phyloP scores from a whole-genome alignment of 176 grass and related monocot species.

The Cenchrus americanus region DNA sequence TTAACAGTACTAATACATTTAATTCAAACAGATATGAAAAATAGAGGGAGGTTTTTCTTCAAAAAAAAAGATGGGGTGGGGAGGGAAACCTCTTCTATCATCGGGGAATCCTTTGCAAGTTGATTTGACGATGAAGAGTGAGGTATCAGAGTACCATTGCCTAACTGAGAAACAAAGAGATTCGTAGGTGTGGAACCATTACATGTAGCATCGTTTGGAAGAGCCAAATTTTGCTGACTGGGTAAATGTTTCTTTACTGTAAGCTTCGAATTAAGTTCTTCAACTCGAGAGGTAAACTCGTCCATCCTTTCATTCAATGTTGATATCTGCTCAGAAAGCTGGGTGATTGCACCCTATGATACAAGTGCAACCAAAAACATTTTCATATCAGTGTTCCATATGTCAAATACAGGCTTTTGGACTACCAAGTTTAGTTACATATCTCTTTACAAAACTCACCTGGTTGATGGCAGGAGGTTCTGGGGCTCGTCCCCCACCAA shows the following conservation, averaged over 20 bases:
- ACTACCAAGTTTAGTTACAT: slow-evolving; percentile 10
- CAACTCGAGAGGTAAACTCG: slow-evolving; percentile 87
- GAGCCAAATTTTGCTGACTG: slow-evolving; percentile 87
- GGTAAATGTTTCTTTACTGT: slow-evolving; percentile 59
- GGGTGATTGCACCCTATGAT: slow-evolving; percentile 71
- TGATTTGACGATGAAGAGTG: slow-evolving; percentile 74
- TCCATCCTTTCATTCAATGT: slow-evolving; percentile 96
- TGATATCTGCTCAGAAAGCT: slow-evolving; percentile 89
- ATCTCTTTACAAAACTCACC: slow-evolving; percentile 44
- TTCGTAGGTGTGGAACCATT: slow-evolving; percentile 90
- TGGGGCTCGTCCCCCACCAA: slow-evolving; percentile 50
- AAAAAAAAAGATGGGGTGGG: neutral
- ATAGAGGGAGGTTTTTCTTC: neutral
- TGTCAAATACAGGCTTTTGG: slow-evolving; percentile 15
- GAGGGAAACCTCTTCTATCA: slow-evolving; percentile 80
- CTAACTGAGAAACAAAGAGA: slow-evolving; percentile 88
- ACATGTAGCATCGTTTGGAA: slow-evolving; percentile 64
- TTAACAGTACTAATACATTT: neutral
- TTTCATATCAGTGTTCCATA: neutral
- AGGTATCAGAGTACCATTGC: slow-evolving; percentile 84
- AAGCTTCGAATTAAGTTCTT: slow-evolving; percentile 86
- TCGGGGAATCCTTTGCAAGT: slow-evolving; percentile 80
- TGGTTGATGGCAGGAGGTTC: slow-evolving; percentile 71
- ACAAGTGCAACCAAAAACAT: slow-evolving; percentile 12
- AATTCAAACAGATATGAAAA: slow-evolving; percentile 22